Conservation (phyloP, 495 filamentous ascomycete genomes). For the Lindgomyces ingoldianus region DNA sequence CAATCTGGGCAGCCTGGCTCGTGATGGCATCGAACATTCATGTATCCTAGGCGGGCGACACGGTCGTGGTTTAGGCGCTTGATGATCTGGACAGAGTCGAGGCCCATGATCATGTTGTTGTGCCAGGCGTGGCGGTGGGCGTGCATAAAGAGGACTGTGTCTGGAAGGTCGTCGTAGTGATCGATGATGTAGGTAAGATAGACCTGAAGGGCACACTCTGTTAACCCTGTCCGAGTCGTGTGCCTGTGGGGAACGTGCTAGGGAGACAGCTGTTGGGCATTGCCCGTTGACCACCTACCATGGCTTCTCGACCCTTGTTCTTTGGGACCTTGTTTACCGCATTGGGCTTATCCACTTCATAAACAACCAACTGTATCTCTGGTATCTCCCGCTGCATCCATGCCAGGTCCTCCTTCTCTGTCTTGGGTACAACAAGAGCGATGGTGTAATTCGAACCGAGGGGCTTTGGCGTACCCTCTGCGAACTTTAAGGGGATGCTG, state of each 20-base stretch:
- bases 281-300: constrained; percentile 12
- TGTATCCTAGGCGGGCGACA: constrained; percentile 60
- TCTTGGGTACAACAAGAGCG: constrained; percentile 31
- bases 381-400: constrained; percentile 36
- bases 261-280: too few relatives aligned
- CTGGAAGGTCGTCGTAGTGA: constrained; percentile 37
- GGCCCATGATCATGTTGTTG: constrained; percentile 52
- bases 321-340: constrained; percentile 30
- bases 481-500: constrained; percentile 29
- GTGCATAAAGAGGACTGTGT: constrained; percentile 37
- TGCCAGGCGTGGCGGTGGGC: constrained; percentile 39
- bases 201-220: constrained; percentile 15
- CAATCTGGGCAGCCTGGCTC: constrained; percentile 65
- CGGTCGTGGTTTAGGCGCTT: constrained; percentile 55
- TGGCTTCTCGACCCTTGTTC: constrained; percentile 40
- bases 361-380: constrained; percentile 27
- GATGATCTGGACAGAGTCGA: constrained; percentile 56
- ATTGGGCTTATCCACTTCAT: constrained; percentile 36
- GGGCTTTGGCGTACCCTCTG: constrained; percentile 22
- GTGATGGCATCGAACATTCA: constrained; percentile 65
- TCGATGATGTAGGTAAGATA: constrained; percentile 39
- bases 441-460: constrained; percentile 32
- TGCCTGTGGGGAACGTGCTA: neutral
- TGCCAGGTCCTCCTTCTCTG: constrained; percentile 29
- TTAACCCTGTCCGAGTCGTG: neutral